Base-by-base conservation (phyloP, 2,329 filamentous ascomycete genomes). In the Penicillium sp. region DNA sequence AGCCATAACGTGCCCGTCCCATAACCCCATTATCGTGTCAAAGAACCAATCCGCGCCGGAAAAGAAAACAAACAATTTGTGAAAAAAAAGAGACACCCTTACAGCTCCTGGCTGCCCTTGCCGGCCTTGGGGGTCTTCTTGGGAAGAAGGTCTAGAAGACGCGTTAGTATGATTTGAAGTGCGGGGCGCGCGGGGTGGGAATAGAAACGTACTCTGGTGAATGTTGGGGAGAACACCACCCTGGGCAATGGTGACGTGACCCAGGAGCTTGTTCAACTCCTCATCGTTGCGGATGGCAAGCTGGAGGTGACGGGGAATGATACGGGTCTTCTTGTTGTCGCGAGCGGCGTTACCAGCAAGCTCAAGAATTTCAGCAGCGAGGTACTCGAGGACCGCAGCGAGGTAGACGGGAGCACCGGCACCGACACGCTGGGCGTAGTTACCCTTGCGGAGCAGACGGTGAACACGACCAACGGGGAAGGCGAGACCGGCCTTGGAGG, bases 241-340 rank as follows among this genome's bases (percentile, higher is more conserved):
- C 81, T 96, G 92, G 76, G 92, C 92, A 71, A 96, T 96, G 75
- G 92, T 97, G 79, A 96, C 92, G 76, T 96, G 91, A 55, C 92
- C 92, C 63, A 96, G 84, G 60, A 96, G 88, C 86, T 96, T 97
- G 89, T 97, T 97, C 89, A 97, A 79, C 81, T 99, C 94, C 86
- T 97, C 93, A 79, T 97, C 93, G 82, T 97, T 97, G 74, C 94
- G 88, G 83, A 99, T 99, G 80, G 94, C 94, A 69, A 99, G 91
- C 83, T 99, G 94, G 45, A 99, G 87, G 80, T 99, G 94, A 79
- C 94, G 92, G 64, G 94, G 94, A 59, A 97, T 99, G 82, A 99
- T 99, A 89, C 94, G 92, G 64, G 93, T 99, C 89, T 97, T 97
- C 90, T 99, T 99, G 88, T 97, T 97, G 83, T 99, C 94, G 70